phyloP scores from a whole-genome alignment of 805 yeast species.

The Teunomyces pallodes region DNA sequence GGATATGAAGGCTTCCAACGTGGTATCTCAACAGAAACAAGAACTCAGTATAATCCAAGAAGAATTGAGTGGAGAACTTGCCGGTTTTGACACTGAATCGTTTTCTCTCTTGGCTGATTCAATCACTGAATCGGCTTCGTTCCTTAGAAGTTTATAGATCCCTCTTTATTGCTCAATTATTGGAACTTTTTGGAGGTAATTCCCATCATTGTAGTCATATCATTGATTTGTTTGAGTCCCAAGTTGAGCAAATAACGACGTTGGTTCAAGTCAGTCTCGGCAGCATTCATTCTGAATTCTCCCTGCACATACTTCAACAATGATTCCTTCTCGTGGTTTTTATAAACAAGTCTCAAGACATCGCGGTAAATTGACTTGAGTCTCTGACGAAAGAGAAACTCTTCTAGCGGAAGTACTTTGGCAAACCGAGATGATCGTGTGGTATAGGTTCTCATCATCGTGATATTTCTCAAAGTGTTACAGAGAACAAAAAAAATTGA shows the following conservation, averaged over 20 bases:
- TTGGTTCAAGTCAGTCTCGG: constrained; percentile 30
- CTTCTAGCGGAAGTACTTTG: constrained; percentile 26
- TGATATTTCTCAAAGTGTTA: not conserved
- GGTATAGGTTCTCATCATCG: not conserved
- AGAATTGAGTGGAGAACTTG: constrained; percentile 2
- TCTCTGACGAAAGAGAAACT: constrained; percentile 37
- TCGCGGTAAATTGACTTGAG: constrained; percentile 33
- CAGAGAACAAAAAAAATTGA: not conserved
- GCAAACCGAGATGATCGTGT: not conserved
- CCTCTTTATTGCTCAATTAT: not conserved
- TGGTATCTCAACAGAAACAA: constrained; percentile 1
- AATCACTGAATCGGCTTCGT: constrained; percentile 2
- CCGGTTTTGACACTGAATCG: not conserved
- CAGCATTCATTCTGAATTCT: constrained; percentile 31
- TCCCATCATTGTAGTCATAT: constrained; percentile 22
- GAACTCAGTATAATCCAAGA: constrained; percentile 3
- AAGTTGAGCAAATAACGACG: constrained; percentile 35
- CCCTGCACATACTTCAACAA: constrained; percentile 28
- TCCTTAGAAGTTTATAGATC: constrained; percentile 1
- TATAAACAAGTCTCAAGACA: constrained; percentile 31
- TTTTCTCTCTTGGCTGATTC: constrained; percentile 4
- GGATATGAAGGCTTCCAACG: constrained; percentile 9
- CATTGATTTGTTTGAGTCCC: constrained; percentile 28
- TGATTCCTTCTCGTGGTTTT: constrained; percentile 36
- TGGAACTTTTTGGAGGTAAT: constrained; percentile 7